Base-by-base conservation (phyloP, 2,329 filamentous ascomycete genomes). In the Didymella sp. region DNA sequence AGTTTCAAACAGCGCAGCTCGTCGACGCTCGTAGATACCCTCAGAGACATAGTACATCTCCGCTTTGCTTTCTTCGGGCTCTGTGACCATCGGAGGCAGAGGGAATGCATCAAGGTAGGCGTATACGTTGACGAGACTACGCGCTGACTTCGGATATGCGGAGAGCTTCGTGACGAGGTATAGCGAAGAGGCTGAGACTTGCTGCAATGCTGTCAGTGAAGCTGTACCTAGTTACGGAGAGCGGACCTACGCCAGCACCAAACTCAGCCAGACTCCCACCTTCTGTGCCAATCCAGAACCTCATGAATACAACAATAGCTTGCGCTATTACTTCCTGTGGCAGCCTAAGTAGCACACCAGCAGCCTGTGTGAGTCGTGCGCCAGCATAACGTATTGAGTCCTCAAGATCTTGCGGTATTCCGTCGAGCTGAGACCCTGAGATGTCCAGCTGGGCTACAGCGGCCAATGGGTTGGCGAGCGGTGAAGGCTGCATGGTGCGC, bases 111-210 rank as follows among this genome's bases (percentile, higher is more conserved):
- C 78, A 5, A 98, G 87, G 75, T 94, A 96, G 35, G 87, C 84
- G 77, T 96, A 96, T 58, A 94, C 89, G 72, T 93, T 95, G 57
- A 92, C 84, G 35, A 97, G 80, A 63, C 92, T 92, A 63, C 92
- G 87, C 0, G 91, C 86, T 12, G 89, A 89, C 56, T 89, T 87
- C 1, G 92, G 89, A 46, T 86, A 82, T 3, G 91, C 85, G 22
- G 92, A 92, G 55, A 95, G 84, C 78, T 98, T 98, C 27, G 92
- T 86, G 22, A 87, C 85, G 48, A 96, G 82, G 79, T 92, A 98
- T 48, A 98, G 77, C 0, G 87, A 83, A 15, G 91, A 91, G 30
- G 93, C 91, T 28, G 92, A 96, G 49, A 90, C 84, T 73, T 95
- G 88, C 89, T 95, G 71, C 40, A 15, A 22, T n/a, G 24, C n/a